phyloP scores from a whole-genome alignment of 2,329 filamentous ascomycete species.

The Cytospora piceicola region DNA sequence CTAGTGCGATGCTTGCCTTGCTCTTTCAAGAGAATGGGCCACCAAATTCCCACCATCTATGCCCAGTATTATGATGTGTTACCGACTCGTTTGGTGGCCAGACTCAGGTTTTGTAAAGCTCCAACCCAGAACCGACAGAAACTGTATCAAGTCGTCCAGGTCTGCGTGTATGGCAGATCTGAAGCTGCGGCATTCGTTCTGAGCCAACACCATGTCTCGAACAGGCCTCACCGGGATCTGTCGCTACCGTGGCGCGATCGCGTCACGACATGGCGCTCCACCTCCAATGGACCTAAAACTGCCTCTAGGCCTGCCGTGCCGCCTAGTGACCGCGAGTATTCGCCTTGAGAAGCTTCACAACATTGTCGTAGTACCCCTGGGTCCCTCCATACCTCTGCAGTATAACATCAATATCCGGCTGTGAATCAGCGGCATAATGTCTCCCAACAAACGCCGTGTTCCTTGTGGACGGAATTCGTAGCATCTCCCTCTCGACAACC shows the following conservation, averaged over 20 bases:
- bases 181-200: neutral
- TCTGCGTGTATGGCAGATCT: neutral
- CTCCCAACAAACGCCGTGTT: constrained; percentile 83
- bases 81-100: neutral
- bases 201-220: neutral
- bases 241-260: neutral
- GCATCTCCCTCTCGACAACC: constrained; percentile 77
- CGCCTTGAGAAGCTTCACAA: constrained; percentile 62
- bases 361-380: constrained; percentile 61
- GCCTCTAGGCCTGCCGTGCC: neutral
- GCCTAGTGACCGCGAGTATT: constrained; percentile 45
- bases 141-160: neutral
- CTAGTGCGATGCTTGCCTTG: neutral
- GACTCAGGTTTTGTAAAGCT: neutral
- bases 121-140: neutral
- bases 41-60: neutral
- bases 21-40: neutral
- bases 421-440: constrained; percentile 36
- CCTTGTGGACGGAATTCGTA: constrained; percentile 89
- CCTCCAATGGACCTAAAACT: neutral
- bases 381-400: constrained; percentile 58
- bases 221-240: neutral
- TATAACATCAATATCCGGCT: constrained; percentile 49
- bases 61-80: neutral
- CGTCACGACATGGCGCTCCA: neutral